Evolutionary conservation across 495 filamentous ascomycete genomes (phyloP), one percentile per base, ranked within the genome.

Genomic region (Elaphomyces granulatus): DNA sequence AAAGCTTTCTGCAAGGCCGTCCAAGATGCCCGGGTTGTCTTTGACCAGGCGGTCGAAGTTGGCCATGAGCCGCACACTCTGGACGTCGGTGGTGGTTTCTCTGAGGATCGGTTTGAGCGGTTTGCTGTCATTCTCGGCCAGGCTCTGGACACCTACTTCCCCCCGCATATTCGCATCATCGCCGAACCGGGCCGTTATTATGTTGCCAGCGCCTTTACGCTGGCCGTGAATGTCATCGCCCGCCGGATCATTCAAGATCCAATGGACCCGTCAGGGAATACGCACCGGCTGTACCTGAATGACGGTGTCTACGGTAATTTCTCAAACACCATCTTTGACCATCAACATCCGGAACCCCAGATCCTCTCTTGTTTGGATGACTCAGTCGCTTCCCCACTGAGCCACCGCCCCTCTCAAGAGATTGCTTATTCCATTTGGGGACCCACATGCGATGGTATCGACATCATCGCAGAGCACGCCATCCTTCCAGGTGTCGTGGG

Each of bases 261-360:
- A 15, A 59, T 61, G 37, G 57, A 68, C 33, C 64, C 61, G 16
- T 72, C 64, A 8, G 60, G 68, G 8, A 61, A 72, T 37, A 83
- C 78, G 38, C 94, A 90, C 70, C 95, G 95, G 88, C 60, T 94
- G 19, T 96, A 98, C 57, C 63, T 96, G 47, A 96, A 96, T 52
- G 90, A 96, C 49, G 90, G 90, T 18, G 76, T 95, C 30, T 99
- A 99, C 47, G 88, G 90, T 42, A 95, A 95, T 61, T 96, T 99
- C 60, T 88, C 84, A 44, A 90, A 82, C 72, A 94, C 95, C 68
- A 92, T 99, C 62, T 99, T 94, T 59, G 92, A 96, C 52, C 92
- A 96, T 58, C 92, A 99, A 66, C 71, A 93, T 50, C 88, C 87
- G 0, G 61, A 80, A 32, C 83, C 88, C 36, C 83, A 78, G 58